phyloP scores from a whole-genome alignment of 192 early-diverging fungal genomes.

The Gigaspora rosea region DNA sequence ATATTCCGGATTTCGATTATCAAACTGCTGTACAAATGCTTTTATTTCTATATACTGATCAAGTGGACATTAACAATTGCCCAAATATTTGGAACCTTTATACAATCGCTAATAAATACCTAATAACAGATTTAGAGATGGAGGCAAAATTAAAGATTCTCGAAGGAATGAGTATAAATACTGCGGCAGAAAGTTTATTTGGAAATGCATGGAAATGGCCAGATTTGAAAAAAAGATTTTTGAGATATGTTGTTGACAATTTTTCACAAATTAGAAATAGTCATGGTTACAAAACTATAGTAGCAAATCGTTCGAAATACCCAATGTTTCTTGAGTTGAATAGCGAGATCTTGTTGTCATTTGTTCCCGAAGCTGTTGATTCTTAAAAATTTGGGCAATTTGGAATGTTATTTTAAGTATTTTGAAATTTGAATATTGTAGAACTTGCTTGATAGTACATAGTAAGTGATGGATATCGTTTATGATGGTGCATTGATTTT shows the following conservation, averaged over 20 bases:
- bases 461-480: too few species aligned
- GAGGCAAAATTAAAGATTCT: conserved; percentile 1
- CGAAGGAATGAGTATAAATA: background rate
- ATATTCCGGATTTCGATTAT: conserved; percentile 15
- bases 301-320: background rate
- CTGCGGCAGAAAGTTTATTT: conserved; percentile 3
- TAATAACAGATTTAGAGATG: background rate
- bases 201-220: conserved; percentile 17
- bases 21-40: conserved; percentile 17
- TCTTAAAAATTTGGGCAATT: too few species aligned
- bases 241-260: conserved; percentile 13
- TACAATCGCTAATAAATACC: conserved; percentile 10
- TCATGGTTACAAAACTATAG: background rate
- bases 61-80: conserved; percentile 10
- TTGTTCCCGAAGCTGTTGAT: background rate
- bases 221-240: background rate
- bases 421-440: too few species aligned
- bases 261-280: background rate
- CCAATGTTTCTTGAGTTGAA: background rate
- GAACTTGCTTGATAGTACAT: too few species aligned
- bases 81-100: conserved; percentile 1
- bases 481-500: too few species aligned
- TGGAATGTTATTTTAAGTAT: too few species aligned
- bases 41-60: conserved; percentile 20
- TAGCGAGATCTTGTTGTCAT: background rate